A percentile compares a stretch with the other conserved stretches of the same genome.
These are phyloP conservation scores for Fusarium sp. DNA, from an alignment of 2,329 filamentous ascomycete species.

Conservation along the genomic window DNA sequence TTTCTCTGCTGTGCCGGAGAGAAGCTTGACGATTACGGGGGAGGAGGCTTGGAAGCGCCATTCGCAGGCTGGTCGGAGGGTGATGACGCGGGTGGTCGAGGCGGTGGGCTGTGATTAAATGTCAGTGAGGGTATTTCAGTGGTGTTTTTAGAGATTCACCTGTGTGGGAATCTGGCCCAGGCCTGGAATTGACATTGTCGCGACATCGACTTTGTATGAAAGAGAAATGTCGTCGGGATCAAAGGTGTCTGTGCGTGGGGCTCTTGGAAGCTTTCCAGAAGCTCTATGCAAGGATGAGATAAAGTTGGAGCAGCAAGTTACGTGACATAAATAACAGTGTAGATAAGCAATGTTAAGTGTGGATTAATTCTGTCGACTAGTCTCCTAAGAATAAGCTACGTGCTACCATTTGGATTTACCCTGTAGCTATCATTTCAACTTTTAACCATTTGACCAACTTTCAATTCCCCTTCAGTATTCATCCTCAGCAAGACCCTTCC, in stretches of 20 bases:
- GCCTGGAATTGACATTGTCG: conserved; percentile 76
- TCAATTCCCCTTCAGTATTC: conserved; percentile 16
- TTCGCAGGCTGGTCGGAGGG: conserved; percentile 73
- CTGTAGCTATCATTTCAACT: neutral
- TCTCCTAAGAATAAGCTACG: neutral
- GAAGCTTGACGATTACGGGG: conserved; percentile 65
- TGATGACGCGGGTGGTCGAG: conserved; percentile 57
- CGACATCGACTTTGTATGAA: conserved; percentile 47
- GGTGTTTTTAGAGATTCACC: conserved; percentile 51
- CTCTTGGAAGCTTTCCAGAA: conserved; percentile 45
- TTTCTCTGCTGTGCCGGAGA: conserved; percentile 87
- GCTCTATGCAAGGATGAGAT: conserved; percentile 23
- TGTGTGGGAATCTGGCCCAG: conserved; percentile 73
- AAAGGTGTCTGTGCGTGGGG: conserved; percentile 37
- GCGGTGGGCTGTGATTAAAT: conserved; percentile 47
- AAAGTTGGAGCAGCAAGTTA: neutral
- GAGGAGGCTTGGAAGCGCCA: conserved; percentile 80
- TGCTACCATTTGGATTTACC: neutral
- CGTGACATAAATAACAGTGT: conserved; percentile 11
- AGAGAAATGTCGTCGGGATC: conserved; percentile 16
- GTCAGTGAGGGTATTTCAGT: neutral
- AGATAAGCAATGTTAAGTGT: rapidly evolving
- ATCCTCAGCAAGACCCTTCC: conserved; percentile 33
- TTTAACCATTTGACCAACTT: neutral
- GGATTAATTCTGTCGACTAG: conserved; percentile 3